These are phyloP conservation scores for Blastobotrys raffinosifermentans DNA, from an alignment of 1,139 yeast genomes.

Conservation along the genomic window DNA sequence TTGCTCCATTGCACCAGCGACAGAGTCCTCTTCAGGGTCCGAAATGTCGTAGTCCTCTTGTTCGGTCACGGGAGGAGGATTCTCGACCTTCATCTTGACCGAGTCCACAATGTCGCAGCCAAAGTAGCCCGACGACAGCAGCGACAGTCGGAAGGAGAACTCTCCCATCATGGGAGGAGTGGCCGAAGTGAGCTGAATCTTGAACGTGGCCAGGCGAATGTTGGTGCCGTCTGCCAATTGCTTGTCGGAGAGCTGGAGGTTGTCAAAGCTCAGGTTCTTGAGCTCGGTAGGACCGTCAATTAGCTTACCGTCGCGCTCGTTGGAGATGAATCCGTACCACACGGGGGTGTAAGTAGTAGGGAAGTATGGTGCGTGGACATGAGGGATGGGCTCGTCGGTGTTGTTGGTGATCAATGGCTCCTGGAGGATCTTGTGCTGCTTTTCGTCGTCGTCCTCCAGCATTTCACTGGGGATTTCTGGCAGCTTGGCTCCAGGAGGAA, in stretches of 20 bases:
- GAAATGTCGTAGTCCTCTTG: slow-evolving; percentile 30
- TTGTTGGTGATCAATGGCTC: slow-evolving; percentile 66
- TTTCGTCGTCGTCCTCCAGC: slow-evolving; percentile 40
- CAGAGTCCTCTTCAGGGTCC: slow-evolving; percentile 73
- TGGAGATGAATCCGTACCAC: slow-evolving; percentile 65
- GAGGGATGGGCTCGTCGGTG: slow-evolving; percentile 61
- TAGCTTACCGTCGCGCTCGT: slow-evolving; percentile 73
- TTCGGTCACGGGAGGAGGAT: slow-evolving; percentile 29
- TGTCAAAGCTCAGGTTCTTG: slow-evolving; percentile 49
- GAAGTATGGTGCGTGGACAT: slow-evolving; percentile 64
- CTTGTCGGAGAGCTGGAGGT: slow-evolving; percentile 48
- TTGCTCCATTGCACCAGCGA: slow-evolving; percentile 48
- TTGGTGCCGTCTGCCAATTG: slow-evolving; percentile 42
- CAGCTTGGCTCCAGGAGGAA: slow-evolving; percentile 51
- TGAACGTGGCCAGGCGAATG: slow-evolving; percentile 62
- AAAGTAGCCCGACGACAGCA: slow-evolving; percentile 34
- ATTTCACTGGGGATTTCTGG: slow-evolving; percentile 32
- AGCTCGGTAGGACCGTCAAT: slow-evolving; percentile 61
- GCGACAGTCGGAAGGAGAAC: slow-evolving; percentile 44
- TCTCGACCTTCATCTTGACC: slow-evolving; percentile 35
- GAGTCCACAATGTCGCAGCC: slow-evolving; percentile 36
- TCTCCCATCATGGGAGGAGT: slow-evolving; percentile 63
- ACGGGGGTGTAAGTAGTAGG: slow-evolving; percentile 45
- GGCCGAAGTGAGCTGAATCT: slow-evolving; percentile 63
- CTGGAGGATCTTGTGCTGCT: slow-evolving; percentile 58